These are phyloP conservation scores for Durio zibethinus DNA, from an alignment of 345 rosid species.

Conservation along the genomic window DNA sequence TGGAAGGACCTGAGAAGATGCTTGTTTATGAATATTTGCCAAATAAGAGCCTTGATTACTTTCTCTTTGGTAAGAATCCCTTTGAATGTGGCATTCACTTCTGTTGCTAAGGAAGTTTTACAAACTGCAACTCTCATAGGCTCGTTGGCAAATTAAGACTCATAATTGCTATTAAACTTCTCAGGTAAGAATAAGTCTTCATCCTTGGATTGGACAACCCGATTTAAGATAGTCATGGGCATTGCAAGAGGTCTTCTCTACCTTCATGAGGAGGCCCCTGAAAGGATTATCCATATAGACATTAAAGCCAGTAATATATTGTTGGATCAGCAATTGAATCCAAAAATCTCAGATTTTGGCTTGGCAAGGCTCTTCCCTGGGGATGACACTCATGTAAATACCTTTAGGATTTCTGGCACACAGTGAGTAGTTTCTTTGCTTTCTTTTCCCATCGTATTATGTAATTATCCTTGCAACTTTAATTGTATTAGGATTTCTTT, in stretches of 20 bases:
- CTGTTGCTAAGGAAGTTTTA: not conserved
- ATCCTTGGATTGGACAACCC: conserved; percentile 52
- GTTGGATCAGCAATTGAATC: conserved; percentile 59
- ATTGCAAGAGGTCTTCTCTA: conserved; percentile 74
- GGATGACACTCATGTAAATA: conserved; percentile 72
- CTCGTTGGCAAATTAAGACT: not conserved
- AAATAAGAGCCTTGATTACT: conserved; percentile 68
- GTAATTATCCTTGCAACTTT: not conserved
- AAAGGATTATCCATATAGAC: conserved; percentile 77
- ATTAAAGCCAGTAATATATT: conserved; percentile 72
- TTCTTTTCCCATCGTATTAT: not conserved
- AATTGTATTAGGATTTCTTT: not conserved
- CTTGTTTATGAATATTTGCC: conserved; percentile 77
- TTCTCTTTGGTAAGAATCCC: conserved; percentile 53
- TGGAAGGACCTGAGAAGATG: conserved; percentile 68
- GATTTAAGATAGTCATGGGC: conserved; percentile 58
- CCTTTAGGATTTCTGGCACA: conserved; percentile 77
- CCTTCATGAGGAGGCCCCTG: conserved; percentile 79
- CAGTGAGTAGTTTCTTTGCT: conserved; percentile 53
- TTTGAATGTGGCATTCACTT: not conserved
- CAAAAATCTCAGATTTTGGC: conserved; percentile 86
- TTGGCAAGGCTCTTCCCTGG: conserved; percentile 83
- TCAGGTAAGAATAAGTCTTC: conserved; percentile 50
- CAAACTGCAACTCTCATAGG: not conserved
- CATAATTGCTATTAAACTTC: conserved; percentile 19